Percentiles rank a stretch among this genome's conserved stretches.
Evolutionary conservation across 1,284 basidiomycete genomes (phyloP).

Genomic region (Microbotryum lychnidis-dioicae): DNA sequence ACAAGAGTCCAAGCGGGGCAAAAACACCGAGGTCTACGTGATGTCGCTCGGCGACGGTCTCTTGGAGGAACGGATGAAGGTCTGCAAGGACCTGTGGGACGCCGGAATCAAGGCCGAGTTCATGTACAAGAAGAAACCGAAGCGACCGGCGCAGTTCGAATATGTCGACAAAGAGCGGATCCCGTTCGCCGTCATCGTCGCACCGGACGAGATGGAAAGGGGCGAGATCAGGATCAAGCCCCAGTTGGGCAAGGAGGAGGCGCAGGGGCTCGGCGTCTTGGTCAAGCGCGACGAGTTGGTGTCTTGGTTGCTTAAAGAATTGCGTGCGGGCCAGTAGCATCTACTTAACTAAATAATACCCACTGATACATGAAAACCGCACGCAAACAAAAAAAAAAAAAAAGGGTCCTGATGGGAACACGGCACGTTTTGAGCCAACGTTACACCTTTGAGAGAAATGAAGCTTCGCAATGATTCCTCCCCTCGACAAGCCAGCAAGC

Average conservation of each 20-base stretch:
- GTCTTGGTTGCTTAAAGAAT: neutral
- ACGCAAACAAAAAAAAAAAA: too few relatives aligned
- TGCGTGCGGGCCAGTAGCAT: neutral
- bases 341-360: too few relatives aligned
- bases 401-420: too few relatives aligned
- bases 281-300: constrained; percentile 14
- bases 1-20: constrained; percentile 59
- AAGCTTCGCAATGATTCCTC: too few relatives aligned
- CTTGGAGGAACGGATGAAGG: constrained; percentile 71
- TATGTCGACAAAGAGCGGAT: constrained; percentile 86
- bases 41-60: constrained; percentile 88
- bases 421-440: too few relatives aligned
- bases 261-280: constrained; percentile 21
- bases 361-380: too few relatives aligned
- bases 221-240: constrained; percentile 86
- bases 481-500: too few relatives aligned
- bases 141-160: constrained; percentile 74
- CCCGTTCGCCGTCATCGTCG: constrained; percentile 84
- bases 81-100: constrained; percentile 75
- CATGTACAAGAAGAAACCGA: constrained; percentile 86
- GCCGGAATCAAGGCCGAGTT: constrained; percentile 91
- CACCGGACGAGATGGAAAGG: constrained; percentile 71
- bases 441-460: too few relatives aligned
- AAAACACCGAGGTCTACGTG: constrained; percentile 91
- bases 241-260: constrained; percentile 61